Evolutionary conservation across 2,329 filamentous ascomycete genomes (phyloP), one percentile per base, ranked within the genome.

Genomic region (Hymenotorrendiella dingleyae): DNA sequence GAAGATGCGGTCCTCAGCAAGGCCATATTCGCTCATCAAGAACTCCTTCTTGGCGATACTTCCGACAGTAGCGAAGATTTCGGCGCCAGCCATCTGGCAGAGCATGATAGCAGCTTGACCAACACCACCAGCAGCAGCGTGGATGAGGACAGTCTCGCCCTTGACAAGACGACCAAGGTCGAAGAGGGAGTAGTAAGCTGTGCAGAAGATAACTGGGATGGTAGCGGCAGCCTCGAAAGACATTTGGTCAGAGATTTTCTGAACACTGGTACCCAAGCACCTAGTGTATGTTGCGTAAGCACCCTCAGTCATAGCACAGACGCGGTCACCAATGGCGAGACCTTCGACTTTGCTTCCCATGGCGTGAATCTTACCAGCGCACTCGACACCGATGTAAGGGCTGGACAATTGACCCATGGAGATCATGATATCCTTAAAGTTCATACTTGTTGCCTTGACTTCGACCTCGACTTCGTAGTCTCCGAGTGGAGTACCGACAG

Each of bases 21-120:
- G 51, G 4, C 55, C 56, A 34, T 56, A 60, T 3, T 54, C 36
- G 1, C 54, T 46, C 20, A 62, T 55, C 1, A 54, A 22, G 12
- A 53, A 52, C 10, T 54, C 46, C 28, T 54, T 54, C 45, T 59
- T 59, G 3, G 41, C 46, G 2, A 49, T 29, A 21, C 45, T 52
- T 3, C 56, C 51, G 1, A 55, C 56, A 1, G 62, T 66, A 0
- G 52, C 47, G 39, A 59, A 66, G 2, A 65, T 54, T 14, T 59
- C 51, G 1, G 63, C 63, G 2, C 60, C 63, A 2, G 56, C 44
- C 7, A 52, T 42, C 23, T 59, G 50, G 2, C 58, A 58, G 0
- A 67, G 27, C 3, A 51, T 44, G n/a, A 67, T 64, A 1, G 60
- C 57, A 1, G 65, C 64, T 29, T 59, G 57, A 4, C 66, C 66